Evolutionary conservation across 2,329 filamentous ascomycete species (phyloP).

Genomic region (Coniochaeta prunicola): DNA sequence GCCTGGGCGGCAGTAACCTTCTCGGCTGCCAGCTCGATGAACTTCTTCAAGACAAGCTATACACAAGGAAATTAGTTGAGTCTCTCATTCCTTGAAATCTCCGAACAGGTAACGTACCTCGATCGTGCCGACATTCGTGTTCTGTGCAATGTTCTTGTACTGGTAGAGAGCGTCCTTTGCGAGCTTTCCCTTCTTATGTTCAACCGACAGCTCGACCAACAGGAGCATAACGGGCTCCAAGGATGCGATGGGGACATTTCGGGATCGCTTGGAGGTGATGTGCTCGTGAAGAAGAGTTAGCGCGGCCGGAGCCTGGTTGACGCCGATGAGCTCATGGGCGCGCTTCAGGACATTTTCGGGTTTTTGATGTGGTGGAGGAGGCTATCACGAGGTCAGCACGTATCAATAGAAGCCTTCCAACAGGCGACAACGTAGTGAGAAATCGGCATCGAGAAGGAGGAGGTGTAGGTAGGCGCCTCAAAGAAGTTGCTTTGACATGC

Average conservation of each 20-base stretch:
- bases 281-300: constrained; percentile 96
- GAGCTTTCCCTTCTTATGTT: constrained; percentile 95
- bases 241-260: constrained; percentile 92
- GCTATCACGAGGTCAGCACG: constrained; percentile 34
- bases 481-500: neutral
- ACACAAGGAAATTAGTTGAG: constrained; percentile 2
- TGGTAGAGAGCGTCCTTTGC: constrained; percentile 99
- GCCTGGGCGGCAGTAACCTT: constrained; percentile 95
- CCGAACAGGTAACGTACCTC: constrained; percentile 50
- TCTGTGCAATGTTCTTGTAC: constrained; percentile 99
- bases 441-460: constrained; percentile 3
- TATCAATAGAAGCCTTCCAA: constrained; percentile 3
- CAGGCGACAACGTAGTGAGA: constrained; percentile 2
- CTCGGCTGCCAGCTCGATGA: constrained; percentile 92
- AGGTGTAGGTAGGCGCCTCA: constrained; percentile 21
- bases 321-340: constrained; percentile 96
- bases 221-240: constrained; percentile 98
- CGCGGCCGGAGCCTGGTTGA: constrained; percentile 86
- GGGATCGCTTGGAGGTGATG: constrained; percentile 95
- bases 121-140: constrained; percentile 96
- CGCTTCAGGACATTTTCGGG: constrained; percentile 99
- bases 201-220: constrained; percentile 92
- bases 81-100: constrained; percentile 13
- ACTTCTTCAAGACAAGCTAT: constrained; percentile 87
- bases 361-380: constrained; percentile 93